Percentiles rank a stretch among this genome's conserved stretches.
phyloP scores from a whole-genome alignment of 2,329 filamentous ascomycete genomes.

The Xylariaceae sp. region DNA sequence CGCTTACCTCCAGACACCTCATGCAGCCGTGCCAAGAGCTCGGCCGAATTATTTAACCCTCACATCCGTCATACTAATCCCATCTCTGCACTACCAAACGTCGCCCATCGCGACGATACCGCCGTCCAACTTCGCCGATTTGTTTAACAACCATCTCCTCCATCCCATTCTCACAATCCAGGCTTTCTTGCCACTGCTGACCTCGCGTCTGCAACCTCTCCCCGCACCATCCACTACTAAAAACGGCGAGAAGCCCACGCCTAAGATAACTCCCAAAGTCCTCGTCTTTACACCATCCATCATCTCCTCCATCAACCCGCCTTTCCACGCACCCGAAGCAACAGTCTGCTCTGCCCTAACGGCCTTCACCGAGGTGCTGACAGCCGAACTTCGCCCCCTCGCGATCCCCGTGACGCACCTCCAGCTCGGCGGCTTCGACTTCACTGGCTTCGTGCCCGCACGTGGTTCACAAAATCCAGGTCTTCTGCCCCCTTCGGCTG shows the following conservation, averaged over 20 bases:
- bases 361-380: constrained; percentile 76
- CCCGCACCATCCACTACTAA: constrained; percentile 36
- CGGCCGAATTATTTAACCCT: constrained; percentile 73
- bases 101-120: constrained; percentile 83
- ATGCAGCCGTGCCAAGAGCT: constrained; percentile 71
- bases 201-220: constrained; percentile 48
- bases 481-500: constrained; percentile 41
- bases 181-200: constrained; percentile 78
- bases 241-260: constrained; percentile 21
- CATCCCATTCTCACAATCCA: constrained; percentile 86
- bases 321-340: constrained; percentile 81
- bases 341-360: constrained; percentile 82
- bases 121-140: constrained; percentile 79
- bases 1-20: constrained; percentile 66
- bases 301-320: constrained; percentile 72
- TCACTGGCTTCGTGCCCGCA: constrained; percentile 59
- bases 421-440: constrained; percentile 87
- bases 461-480: constrained; percentile 29
- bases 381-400: constrained; percentile 72
- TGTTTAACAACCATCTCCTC: constrained; percentile 87
- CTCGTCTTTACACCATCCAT: constrained; percentile 77
- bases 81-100: constrained; percentile 73
- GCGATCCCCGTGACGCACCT: constrained; percentile 79
- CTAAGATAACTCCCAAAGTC: constrained; percentile 60
- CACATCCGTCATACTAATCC: constrained; percentile 77